A percentile compares a stretch with the other conserved stretches of the same genome.
Evolutionary conservation across 768 basidiomycete species (phyloP).

Genomic region (Chalciporus sphaerocephalus): DNA sequence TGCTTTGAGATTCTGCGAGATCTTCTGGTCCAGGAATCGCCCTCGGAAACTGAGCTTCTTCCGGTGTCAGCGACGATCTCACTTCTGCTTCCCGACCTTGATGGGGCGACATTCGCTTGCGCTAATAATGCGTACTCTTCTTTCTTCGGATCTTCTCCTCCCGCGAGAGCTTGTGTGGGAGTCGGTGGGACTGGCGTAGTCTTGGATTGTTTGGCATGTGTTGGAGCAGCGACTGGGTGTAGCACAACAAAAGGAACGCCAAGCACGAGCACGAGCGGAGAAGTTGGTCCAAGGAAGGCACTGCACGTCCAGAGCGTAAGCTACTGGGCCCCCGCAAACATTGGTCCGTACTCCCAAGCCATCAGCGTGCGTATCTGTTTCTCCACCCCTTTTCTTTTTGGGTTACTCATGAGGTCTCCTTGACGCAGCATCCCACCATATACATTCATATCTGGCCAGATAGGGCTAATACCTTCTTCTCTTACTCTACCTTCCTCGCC

Average conservation of each 20-base stretch:
- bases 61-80: constrained; percentile 58
- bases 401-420: background rate
- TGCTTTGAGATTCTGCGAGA: constrained; percentile 67
- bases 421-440: constrained; percentile 60
- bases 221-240: constrained; percentile 10
- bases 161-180: constrained; percentile 90
- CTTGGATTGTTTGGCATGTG: constrained; percentile 81
- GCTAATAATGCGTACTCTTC: constrained; percentile 77
- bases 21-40: constrained; percentile 42
- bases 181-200: constrained; percentile 58
- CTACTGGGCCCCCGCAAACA: constrained; percentile 99
- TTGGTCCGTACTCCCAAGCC: constrained; percentile 96
- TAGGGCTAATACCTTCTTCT: constrained; percentile 77
- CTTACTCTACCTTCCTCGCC: constrained; percentile 54
- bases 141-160: constrained; percentile 89
- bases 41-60: constrained; percentile 27
- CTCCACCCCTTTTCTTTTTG: background rate
- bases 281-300: constrained; percentile 49
- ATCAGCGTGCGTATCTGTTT: constrained; percentile 53
- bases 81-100: constrained; percentile 77
- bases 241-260: constrained; percentile 10
- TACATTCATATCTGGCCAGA: constrained; percentile 93
- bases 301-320: constrained; percentile 94
- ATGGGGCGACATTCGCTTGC: constrained; percentile 52
- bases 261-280: constrained; percentile 16